Conservation (phyloP, 1,284 basidiomycete species). For the Marasmius oreades region DNA sequence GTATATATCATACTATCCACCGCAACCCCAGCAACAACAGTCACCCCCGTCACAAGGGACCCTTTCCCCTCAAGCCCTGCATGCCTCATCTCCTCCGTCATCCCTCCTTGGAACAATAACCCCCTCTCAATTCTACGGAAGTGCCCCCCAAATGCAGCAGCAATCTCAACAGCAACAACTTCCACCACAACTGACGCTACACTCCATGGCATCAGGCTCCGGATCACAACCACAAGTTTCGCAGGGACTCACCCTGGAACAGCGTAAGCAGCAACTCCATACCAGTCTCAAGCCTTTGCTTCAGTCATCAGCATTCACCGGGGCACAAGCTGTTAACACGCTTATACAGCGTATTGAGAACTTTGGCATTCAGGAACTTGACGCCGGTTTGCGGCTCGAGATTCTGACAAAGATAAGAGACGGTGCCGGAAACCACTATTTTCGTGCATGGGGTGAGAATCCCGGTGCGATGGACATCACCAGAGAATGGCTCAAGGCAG, state of each 20-base stretch:
- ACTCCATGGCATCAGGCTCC: background rate
- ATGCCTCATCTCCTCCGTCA: constrained; percentile 18
- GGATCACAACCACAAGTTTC: constrained; percentile 6
- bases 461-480: constrained; percentile 66
- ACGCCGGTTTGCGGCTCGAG: constrained; percentile 56
- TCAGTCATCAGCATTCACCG: constrained; percentile 55
- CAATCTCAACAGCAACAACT: constrained; percentile 24
- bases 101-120: constrained; percentile 37
- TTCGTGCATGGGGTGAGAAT: constrained; percentile 78
- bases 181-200: constrained; percentile 11
- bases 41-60: background rate
- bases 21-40: constrained; percentile 17
- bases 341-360: constrained; percentile 54
- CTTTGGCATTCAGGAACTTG: constrained; percentile 60
- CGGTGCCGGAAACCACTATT: constrained; percentile 79
- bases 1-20: constrained; percentile 16
- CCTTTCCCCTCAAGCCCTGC: background rate
- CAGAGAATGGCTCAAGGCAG: constrained; percentile 74
- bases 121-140: constrained; percentile 33
- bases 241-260: constrained; percentile 25
- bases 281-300: constrained; percentile 49
- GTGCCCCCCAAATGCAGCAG: constrained; percentile 25
- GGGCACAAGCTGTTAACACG: constrained; percentile 59
- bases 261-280: constrained; percentile 49
- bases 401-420: constrained; percentile 76